phyloP scores from a whole-genome alignment of 1,139 yeast genomes.

The Kluyveromyces sp. region DNA sequence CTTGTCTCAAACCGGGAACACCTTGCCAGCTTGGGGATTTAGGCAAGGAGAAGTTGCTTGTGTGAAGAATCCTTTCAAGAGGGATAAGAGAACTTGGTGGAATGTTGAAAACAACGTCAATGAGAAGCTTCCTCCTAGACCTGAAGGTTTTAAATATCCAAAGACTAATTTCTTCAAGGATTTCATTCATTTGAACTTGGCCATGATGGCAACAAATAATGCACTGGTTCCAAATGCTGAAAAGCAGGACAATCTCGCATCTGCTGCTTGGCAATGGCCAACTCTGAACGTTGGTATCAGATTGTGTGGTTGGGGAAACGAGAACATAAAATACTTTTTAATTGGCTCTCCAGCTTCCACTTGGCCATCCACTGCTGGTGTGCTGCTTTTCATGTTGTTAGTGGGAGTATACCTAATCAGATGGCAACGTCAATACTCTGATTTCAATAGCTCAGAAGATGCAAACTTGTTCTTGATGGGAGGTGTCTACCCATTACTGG shows the following conservation, averaged over 20 bases:
- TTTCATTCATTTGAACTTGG: constrained; percentile 86
- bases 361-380: constrained; percentile 78
- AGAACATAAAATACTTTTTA: constrained; percentile 73
- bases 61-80: constrained; percentile 61
- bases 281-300: constrained; percentile 85
- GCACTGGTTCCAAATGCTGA: constrained; percentile 91
- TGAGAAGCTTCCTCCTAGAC: constrained; percentile 62
- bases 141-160: constrained; percentile 69
- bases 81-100: constrained; percentile 98
- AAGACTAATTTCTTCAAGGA: constrained; percentile 79
- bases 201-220: constrained; percentile 98
- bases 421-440: constrained; percentile 89
- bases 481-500: constrained; percentile 83
- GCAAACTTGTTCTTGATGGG: constrained; percentile 56
- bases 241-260: constrained; percentile 85
- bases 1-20: constrained; percentile 71
- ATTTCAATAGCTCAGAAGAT: constrained; percentile 41
- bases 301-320: constrained; percentile 90
- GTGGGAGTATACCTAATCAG: constrained; percentile 58
- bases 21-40: constrained; percentile 96
- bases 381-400: constrained; percentile 52
- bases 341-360: constrained; percentile 93
- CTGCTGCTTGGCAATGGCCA: constrained; percentile 99
- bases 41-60: constrained; percentile 96
- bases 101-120: constrained; percentile 84